Evolutionary conservation across 345 rosid genomes (phyloP).

Genomic region (Eucalyptus camaldulensis): DNA sequence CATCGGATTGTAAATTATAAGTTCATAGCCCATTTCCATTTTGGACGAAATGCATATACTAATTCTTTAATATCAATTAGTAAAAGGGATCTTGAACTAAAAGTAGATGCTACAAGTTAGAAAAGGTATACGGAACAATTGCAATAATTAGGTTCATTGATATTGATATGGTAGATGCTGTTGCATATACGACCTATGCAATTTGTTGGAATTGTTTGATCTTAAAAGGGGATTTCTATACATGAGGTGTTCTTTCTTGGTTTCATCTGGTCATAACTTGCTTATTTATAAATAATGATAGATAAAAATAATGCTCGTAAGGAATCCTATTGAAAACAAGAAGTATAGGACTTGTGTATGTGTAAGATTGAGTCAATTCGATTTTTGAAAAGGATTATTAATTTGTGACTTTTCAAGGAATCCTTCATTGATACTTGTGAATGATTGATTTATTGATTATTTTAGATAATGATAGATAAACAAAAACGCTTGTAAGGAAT

Average conservation of each 20-base stretch:
- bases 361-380: too few species aligned
- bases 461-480: too few species aligned
- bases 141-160: not conserved
- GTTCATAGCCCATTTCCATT: not conserved
- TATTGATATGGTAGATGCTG: not conserved
- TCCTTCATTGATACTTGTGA: too few species aligned
- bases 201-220: not conserved
- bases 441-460: too few species aligned
- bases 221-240: too few species aligned
- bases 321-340: too few species aligned
- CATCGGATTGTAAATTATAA: too few species aligned
- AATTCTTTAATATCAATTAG: too few species aligned
- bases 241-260: accelerated
- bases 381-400: not conserved
- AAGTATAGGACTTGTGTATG: too few species aligned
- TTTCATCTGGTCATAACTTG: not conserved
- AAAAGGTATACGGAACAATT: accelerated
- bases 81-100: not conserved
- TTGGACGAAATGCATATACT: not conserved
- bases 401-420: accelerated
- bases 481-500: accelerated
- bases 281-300: accelerated
- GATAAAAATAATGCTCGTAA: too few species aligned
- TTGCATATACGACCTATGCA: too few species aligned
- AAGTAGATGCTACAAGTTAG: too few species aligned